Percentiles rank a stretch among this genome's conserved stretches.
These are phyloP conservation scores for Cyclotella sp. DNA, from an alignment of 108 stramenopile genomes.

Conservation along the genomic window DNA sequence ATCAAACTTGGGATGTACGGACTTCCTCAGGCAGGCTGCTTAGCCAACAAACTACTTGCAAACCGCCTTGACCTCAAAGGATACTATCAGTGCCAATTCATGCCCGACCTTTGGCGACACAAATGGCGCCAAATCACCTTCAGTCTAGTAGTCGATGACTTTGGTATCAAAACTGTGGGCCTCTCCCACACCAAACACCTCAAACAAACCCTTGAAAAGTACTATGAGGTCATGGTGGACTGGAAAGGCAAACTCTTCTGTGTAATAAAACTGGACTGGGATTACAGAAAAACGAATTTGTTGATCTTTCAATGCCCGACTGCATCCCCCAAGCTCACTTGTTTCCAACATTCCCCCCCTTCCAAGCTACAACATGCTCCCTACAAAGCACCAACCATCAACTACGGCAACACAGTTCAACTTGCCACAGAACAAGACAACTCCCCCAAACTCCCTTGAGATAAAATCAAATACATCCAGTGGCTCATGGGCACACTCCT, in stretches of 20 bases:
- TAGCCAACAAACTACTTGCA: no score
- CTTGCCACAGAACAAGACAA: neutral
- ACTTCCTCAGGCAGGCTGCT: no score
- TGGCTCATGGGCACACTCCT: conserved; percentile 21
- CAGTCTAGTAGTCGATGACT: no score
- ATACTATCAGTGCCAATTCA: no score
- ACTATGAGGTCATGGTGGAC: conserved; percentile 12
- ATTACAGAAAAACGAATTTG: conserved; percentile 1
- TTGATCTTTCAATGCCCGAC: conserved; percentile 11
- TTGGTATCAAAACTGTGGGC: conserved; percentile 5
- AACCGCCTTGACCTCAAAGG: no score
- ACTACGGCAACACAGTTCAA: neutral
- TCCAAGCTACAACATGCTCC: neutral
- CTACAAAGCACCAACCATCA: neutral
- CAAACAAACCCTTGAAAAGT: neutral
- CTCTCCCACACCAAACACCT: conserved; percentile 11
- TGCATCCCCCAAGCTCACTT: conserved; percentile 4
- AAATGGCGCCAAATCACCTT: no score
- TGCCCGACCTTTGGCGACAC: no score
- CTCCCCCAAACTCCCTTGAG: neutral
- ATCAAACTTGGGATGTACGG: no score
- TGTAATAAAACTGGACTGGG: conserved; percentile 19
- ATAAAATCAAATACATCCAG: conserved; percentile 10
- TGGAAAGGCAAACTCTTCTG: neutral
- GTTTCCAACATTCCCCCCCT: neutral